Base-by-base conservation (phyloP, 2,329 filamentous ascomycete genomes). In the Amauroascus verrucosus region DNA sequence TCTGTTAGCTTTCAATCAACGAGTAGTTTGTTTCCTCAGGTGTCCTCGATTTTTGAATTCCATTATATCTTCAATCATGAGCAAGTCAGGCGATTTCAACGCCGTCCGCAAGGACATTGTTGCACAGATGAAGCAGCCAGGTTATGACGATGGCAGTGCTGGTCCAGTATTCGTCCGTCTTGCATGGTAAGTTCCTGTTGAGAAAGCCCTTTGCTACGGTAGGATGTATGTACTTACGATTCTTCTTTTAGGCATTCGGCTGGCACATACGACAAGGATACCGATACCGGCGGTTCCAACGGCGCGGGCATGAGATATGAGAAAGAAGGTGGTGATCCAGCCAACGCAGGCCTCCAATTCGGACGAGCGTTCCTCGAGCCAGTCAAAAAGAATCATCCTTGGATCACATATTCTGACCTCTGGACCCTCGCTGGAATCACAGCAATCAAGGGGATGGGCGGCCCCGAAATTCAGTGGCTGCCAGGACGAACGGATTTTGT, bases 251-350 rank as follows among this genome's bases (percentile, higher is more conserved):
- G 78, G 78, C 81, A 84, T 67, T 77, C 77, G n/a, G 69, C 80
- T 1, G 81, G 81, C 26, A 84, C 81, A 4, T 84, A 83, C 65
- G 77, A 80, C 61, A 67, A 68, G 28, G 71, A 73, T 52, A 78
- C 78, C 52, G 76, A 81, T 61, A 84, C 80, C 0, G 81, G 81
- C 33, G 81, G 81, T 35, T 79, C 75, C 24, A 84, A 84, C 63
- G 81, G 81, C 55, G 81, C 81, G 0, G 80, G 80, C 16, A 84
- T 84, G 81, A 74, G 81, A 32, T 84, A 82, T 63, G 80, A 83
- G 68, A 68, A 73, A 22, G 81, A 83, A 68, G 80, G 79, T 55
- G 80, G 79, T 56, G 80, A 84, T 62, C 80, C 80, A 3, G 78
- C 81, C 53, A 84, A 84, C 66, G 80, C 80, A 3, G 81, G 81